Conservation (phyloP, 179 eudicot genomes). For the Actinidia polygama region DNA sequence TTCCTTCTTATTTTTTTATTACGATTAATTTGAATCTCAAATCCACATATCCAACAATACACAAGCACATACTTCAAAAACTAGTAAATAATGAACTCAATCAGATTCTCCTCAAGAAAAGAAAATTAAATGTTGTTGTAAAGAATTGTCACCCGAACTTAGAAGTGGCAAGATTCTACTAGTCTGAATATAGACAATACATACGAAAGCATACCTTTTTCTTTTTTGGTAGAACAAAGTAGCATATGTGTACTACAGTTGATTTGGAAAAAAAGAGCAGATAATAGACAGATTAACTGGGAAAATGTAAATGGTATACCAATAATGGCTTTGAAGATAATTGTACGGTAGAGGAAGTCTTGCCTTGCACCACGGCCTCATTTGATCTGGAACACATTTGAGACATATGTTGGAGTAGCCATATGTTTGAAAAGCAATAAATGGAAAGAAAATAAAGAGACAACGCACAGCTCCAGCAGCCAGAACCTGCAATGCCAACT, state of each 20-base stretch:
- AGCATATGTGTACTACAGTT: background rate
- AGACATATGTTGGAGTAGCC: slow-evolving; percentile 79
- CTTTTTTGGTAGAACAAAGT: too few species aligned
- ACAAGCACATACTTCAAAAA: background rate
- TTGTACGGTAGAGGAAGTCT: slow-evolving; percentile 79
- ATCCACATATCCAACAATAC: background rate
- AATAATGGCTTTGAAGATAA: slow-evolving; percentile 88
- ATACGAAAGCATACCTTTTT: too few species aligned
- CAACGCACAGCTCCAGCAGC: slow-evolving; percentile 60
- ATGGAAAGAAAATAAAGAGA: slow-evolving; percentile 66
- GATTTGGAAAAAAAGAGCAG: background rate
- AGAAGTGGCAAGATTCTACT: background rate
- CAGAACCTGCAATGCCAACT: slow-evolving; percentile 65
- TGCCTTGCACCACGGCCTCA: slow-evolving; percentile 92
- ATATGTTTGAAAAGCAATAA: slow-evolving; percentile 82
- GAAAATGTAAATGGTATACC: slow-evolving; percentile 52
- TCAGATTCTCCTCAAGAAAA: background rate
- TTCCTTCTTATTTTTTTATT: background rate
- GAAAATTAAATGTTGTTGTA: background rate
- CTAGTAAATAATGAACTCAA: slow-evolving; percentile 5
- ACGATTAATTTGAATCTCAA: background rate
- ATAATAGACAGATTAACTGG: slow-evolving; percentile 5
- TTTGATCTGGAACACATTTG: slow-evolving; percentile 49
- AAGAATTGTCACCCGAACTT: background rate
- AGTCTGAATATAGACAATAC: background rate